Percentiles rank a stretch among this genome's conserved stretches.
Conservation (phyloP, 148 eudicot species). For the Amaranthus hypochondriacus region DNA sequence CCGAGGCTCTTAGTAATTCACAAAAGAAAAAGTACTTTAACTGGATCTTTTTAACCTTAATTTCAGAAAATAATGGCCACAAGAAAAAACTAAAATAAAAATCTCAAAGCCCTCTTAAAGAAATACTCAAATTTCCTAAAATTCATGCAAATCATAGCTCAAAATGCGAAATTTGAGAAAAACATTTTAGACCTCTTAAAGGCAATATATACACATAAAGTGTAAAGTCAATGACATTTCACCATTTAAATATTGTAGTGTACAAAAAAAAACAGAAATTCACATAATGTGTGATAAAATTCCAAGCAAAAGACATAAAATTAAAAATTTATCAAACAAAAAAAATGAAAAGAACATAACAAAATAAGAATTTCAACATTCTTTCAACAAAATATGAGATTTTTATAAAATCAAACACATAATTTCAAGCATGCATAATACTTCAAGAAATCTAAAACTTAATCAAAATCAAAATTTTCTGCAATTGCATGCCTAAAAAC, state of each 20-base stretch:
- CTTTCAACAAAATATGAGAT: too few relatives aligned
- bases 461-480: too few relatives aligned
- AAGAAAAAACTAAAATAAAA: too few relatives aligned
- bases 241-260: neutral
- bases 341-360: too few relatives aligned
- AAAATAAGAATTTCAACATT: too few relatives aligned
- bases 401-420: too few relatives aligned
- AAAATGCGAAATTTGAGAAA: neutral
- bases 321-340: neutral
- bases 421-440: too few relatives aligned
- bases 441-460: too few relatives aligned
- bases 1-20: neutral
- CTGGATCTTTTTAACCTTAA: neutral
- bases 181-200: neutral
- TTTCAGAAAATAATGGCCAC: too few relatives aligned
- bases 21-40: neutral
- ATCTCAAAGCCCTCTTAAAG: neutral
- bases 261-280: neutral
- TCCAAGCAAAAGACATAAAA: neutral
- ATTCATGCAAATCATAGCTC: neutral
- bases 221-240: neutral
- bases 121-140: neutral
- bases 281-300: neutral
- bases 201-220: neutral
- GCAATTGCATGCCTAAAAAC: too few relatives aligned